These are phyloP conservation scores for Alternaria arborescens DNA, from an alignment of 2,329 filamentous ascomycete species.

Conservation along the genomic window DNA sequence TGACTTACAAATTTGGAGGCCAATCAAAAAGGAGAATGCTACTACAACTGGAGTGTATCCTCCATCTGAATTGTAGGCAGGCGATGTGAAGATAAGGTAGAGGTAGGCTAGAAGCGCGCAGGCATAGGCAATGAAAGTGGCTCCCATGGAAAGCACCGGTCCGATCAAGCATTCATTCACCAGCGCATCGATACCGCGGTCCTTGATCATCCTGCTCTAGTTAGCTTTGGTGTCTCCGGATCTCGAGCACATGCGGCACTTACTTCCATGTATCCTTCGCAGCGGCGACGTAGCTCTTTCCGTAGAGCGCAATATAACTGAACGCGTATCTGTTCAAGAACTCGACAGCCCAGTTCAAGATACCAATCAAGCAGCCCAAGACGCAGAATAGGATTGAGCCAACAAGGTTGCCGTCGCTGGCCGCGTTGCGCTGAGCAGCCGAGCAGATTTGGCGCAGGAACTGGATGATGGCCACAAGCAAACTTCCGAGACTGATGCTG, in stretches of 20 bases:
- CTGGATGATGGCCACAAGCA: conserved; percentile 88
- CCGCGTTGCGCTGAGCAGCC: conserved; percentile 73
- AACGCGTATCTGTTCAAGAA: conserved; percentile 95
- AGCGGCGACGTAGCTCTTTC: conserved; percentile 83
- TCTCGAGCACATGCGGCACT: conserved; percentile 30
- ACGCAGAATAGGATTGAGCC: conserved; percentile 75
- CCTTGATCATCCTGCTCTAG: conserved; percentile 76
- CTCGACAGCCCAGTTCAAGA: conserved; percentile 85
- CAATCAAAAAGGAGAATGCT: conserved; percentile 87
- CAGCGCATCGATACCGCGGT: conserved; percentile 88
- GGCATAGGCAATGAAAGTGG: conserved; percentile 82
- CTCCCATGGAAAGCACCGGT: conserved; percentile 73
- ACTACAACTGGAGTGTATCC: conserved; percentile 79
- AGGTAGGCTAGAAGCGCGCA: conserved; percentile 84
- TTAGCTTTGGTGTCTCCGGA: conserved; percentile 18
- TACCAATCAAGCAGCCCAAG: conserved; percentile 75
- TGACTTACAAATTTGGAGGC: conserved; percentile 81
- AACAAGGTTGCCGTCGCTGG: conserved; percentile 73
- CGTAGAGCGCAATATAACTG: conserved; percentile 91
- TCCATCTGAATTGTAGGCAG: conserved; percentile 74
- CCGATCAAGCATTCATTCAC: conserved; percentile 83
- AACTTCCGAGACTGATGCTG: conserved; percentile 84
- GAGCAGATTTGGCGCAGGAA: conserved; percentile 83
- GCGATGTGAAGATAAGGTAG: conserved; percentile 85
- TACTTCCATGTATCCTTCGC: conserved; percentile 87